Evolutionary conservation across 768 basidiomycete species (phyloP).

Genomic region (Rhizopogon roseolus): DNA sequence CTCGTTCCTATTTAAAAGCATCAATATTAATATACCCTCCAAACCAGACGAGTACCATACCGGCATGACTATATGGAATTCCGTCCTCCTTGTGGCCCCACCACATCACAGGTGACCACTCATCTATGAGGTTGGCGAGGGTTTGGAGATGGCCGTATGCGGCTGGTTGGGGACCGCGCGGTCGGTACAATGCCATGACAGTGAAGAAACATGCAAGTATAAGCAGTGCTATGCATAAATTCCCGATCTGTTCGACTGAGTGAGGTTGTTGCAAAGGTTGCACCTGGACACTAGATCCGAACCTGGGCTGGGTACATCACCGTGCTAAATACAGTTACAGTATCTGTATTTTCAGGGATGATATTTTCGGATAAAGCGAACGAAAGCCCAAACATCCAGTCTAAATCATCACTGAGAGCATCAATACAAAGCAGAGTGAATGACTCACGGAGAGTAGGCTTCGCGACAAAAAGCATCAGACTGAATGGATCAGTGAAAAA

Average conservation of each 20-base stretch:
- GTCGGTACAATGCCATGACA: slow-evolving; percentile 8
- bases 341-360: too few species aligned
- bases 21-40: neutral
- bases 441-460: slow-evolving; percentile 22
- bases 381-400: slow-evolving; percentile 26
- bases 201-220: slow-evolving; percentile 14
- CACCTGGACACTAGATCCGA: neutral
- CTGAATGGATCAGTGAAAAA: slow-evolving; percentile 18
- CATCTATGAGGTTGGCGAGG: slow-evolving; percentile 18
- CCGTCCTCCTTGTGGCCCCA: slow-evolving; percentile 17
- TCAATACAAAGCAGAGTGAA: neutral
- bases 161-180: slow-evolving; percentile 22
- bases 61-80: slow-evolving; percentile 9
- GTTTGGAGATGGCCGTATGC: slow-evolving; percentile 30
- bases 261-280: neutral
- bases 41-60: slow-evolving; percentile 3
- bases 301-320: slow-evolving; percentile 22
- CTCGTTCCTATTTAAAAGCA: slow-evolving; percentile 15
- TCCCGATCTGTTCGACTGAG: slow-evolving; percentile 16
- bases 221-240: slow-evolving; percentile 17
- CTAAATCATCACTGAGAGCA: slow-evolving; percentile 3
- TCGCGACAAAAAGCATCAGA: slow-evolving; percentile 11
- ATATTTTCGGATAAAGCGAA: too few species aligned
- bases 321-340: neutral
- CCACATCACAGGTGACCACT: slow-evolving; percentile 25